Conservation (phyloP, 2,329 filamentous ascomycete species). For the Microsporum audouinii region DNA sequence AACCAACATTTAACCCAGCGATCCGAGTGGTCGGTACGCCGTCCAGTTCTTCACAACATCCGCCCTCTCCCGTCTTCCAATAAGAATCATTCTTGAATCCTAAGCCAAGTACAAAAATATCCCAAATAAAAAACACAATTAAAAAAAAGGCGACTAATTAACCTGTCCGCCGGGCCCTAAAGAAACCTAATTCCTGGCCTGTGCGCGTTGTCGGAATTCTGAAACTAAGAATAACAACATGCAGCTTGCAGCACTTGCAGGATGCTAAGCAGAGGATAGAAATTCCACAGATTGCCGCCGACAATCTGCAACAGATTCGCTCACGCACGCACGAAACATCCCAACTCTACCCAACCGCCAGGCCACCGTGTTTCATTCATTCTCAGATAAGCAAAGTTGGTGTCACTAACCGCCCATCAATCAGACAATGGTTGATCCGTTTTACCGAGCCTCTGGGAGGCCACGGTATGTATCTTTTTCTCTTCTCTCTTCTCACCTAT, state of each 20-base stretch:
- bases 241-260: not conserved
- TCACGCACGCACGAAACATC: not conserved
- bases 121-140: not conserved
- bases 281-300: not conserved
- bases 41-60: not conserved
- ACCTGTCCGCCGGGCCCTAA: not conserved
- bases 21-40: not conserved
- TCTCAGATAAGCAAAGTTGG: constrained; percentile 1
- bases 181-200: not conserved
- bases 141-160: not conserved
- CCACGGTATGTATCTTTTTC: not conserved
- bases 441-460: not conserved
- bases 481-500: not conserved
- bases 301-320: not conserved
- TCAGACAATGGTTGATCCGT: not conserved
- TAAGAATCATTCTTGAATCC: not conserved
- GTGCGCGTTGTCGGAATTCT: not conserved
- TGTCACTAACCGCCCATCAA: not conserved
- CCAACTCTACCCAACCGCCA: constrained; percentile 2
- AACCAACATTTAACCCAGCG: constrained; percentile 3
- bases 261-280: not conserved
- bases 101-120: not conserved
- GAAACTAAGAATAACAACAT: constrained; percentile 5
- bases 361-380: constrained; percentile 1
- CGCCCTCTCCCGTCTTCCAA: not conserved